Conservation (phyloP, 345 rosid species). For the Corchorus capsularis region DNA sequence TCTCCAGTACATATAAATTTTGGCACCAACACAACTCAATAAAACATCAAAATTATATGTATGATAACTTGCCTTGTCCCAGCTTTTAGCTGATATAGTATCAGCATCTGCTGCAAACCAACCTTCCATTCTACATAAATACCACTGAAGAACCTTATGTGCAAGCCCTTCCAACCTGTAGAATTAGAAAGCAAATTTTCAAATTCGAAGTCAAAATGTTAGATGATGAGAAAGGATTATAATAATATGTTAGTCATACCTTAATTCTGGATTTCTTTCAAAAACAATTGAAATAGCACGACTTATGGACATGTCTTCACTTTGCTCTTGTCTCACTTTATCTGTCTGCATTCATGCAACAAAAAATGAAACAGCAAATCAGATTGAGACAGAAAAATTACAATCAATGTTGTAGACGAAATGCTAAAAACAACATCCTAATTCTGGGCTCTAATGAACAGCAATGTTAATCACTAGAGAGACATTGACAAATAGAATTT, state of each 20-base stretch:
- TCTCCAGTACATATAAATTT: no score
- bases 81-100: slow-evolving; percentile 77
- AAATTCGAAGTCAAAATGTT: background rate
- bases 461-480: background rate
- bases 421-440: background rate
- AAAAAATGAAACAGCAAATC: slow-evolving; percentile 12
- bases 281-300: slow-evolving; percentile 72
- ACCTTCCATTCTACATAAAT: slow-evolving; percentile 98
- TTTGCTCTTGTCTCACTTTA: slow-evolving; percentile 63
- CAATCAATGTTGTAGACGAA: background rate
- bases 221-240: background rate
- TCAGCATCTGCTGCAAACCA: slow-evolving; percentile 99
- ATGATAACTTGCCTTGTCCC: slow-evolving; percentile 70
- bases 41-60: background rate
- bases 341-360: slow-evolving; percentile 57
- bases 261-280: slow-evolving; percentile 76
- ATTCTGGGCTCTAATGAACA: background rate
- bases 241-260: slow-evolving; percentile 39
- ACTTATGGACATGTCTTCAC: slow-evolving; percentile 74
- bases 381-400: slow-evolving; percentile 8
- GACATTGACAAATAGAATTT: background rate
- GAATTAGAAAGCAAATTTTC: background rate
- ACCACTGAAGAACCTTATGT: slow-evolving; percentile 80
- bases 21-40: background rate
- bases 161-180: slow-evolving; percentile 25